Evolutionary conservation across 495 filamentous ascomycete species (phyloP).

Genomic region (Neurospora discreta): DNA sequence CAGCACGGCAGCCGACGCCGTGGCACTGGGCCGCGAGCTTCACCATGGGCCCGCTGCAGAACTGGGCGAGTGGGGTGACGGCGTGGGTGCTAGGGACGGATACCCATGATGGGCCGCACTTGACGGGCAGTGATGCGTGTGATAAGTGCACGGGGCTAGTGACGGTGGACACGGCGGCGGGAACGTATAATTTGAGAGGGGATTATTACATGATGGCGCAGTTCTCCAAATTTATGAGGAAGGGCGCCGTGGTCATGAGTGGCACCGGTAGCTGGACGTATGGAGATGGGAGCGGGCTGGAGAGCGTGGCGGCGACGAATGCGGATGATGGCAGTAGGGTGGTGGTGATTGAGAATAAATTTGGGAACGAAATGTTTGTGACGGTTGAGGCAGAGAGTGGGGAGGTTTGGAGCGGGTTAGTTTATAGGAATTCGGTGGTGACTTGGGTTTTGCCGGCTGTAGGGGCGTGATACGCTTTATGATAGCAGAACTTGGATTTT

Average conservation of each 20-base stretch:
- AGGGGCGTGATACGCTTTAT: too few relatives aligned
- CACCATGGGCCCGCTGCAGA: conserved; percentile 44
- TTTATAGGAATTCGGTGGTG: conserved; percentile 35
- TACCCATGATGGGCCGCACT: conserved; percentile 39
- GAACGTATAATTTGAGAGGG: conserved; percentile 32
- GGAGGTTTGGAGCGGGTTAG: conserved; percentile 41
- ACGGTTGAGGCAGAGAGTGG: conserved; percentile 31
- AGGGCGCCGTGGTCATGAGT: conserved; percentile 34
- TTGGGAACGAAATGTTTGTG: conserved; percentile 38
- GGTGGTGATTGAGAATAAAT: conserved; percentile 44
- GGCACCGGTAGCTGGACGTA: conserved; percentile 39
- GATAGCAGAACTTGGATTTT: too few relatives aligned
- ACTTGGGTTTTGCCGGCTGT: conserved; percentile 40
- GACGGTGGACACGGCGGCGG: conserved; percentile 26
- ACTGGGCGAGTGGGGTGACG: conserved; percentile 42
- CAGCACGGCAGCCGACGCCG: conserved; percentile 19
- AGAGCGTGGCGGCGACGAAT: conserved; percentile 40
- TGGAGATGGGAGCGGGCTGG: conserved; percentile 28
- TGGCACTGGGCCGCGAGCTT: conserved; percentile 44
- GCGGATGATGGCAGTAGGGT: conserved; percentile 37
- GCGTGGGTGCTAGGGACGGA: conserved; percentile 47
- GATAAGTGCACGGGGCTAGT: conserved; percentile 39
- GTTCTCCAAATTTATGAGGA: conserved; percentile 45
- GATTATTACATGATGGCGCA: conserved; percentile 50
- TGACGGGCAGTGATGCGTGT: conserved; percentile 35